Evolutionary conservation across 2,329 filamentous ascomycete genomes (phyloP), one percentile per base, ranked within the genome.

Genomic region (Epichloe baconii): DNA sequence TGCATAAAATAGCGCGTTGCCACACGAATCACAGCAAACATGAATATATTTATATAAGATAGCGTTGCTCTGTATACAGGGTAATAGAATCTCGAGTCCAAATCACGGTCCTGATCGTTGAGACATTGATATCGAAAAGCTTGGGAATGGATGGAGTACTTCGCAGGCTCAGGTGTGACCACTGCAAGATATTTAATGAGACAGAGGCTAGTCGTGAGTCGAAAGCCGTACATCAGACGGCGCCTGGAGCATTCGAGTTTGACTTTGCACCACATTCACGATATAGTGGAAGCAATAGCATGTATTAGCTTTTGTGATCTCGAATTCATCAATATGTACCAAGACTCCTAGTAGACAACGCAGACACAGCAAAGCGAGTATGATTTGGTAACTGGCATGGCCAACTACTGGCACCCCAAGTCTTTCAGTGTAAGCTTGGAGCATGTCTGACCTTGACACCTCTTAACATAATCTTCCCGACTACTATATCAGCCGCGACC

Each of bases 401-500:
- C 23, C 14, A 35, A 35, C 38, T 21, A 42, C 11, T 35, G 4
- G 3, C 11, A 21, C 34, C 17, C 14, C 3, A 14, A 35, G n/a
- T 21, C 17, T 12, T 48, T 1, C 12, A 19, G 23, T 5, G 14
- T 7, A 14, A 43, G 5, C 7, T 37, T 17, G 31, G 37, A 17
- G 14, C 40, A 44, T 21, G 4, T 7, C 15, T 37, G 14, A 44
- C 10, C 31, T 3, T 44, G 48, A 31, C 19, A 31, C 7, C 31
- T 23, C 17, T 49, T 17, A 1, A 8, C 21, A 15, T 14, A 37
- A 23, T 2, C 4, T 23, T 31, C 6, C 3, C 2, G 4, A 42
- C 36, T 17, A 41, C n/a, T 41, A 8, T 21, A 21, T 19, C 34
- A 14, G n/a, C n/a, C 31, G 34, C 26, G 61, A 51, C 57, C 68